These are phyloP conservation scores for Acanthamoeba lenticulata DNA, from an alignment of 208 protist genomes.

Conservation along the genomic window DNA sequence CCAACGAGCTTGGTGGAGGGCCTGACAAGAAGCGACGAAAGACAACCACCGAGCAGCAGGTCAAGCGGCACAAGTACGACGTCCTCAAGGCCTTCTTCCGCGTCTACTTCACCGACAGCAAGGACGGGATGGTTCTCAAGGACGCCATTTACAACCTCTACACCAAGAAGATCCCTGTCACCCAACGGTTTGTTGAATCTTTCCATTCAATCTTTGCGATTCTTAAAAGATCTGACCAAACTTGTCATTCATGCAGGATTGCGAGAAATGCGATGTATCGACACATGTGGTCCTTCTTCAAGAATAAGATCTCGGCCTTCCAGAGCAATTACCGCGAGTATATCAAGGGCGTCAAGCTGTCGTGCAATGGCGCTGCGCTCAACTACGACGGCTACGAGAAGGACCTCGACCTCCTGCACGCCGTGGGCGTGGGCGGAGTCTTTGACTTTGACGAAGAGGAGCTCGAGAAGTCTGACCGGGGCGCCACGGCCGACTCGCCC, in stretches of 20 bases:
- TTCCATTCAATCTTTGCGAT: too few relatives aligned
- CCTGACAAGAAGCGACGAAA: conserved; percentile 54
- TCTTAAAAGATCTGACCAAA: too few relatives aligned
- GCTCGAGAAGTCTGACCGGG: conserved; percentile 19
- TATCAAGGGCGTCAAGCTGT: conserved; percentile 55
- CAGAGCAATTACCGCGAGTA: conserved; percentile 60
- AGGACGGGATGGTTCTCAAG: conserved; percentile 60
- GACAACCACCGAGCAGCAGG: conserved; percentile 52
- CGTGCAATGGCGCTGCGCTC: not conserved
- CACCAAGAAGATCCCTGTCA: conserved; percentile 17
- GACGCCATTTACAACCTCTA: conserved; percentile 61
- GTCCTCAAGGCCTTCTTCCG: conserved; percentile 50
- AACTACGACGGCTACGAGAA: conserved; percentile 63
- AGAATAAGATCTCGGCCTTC: conserved; percentile 57
- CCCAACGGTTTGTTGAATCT: too few relatives aligned
- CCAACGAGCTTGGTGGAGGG: not conserved
- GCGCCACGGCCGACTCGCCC: not conserved
- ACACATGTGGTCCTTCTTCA: conserved; percentile 66
- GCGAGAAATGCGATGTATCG: conserved; percentile 47
- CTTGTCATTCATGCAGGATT: too few relatives aligned
- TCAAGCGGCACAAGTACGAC: conserved; percentile 54
- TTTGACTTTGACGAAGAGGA: conserved; percentile 55
- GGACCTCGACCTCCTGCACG: conserved; percentile 38
- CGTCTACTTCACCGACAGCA: conserved; percentile 42
- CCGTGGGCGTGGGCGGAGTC: conserved; percentile 6